Evolutionary conservation across 345 rosid species (phyloP).

Genomic region (Citropsis articulata): DNA sequence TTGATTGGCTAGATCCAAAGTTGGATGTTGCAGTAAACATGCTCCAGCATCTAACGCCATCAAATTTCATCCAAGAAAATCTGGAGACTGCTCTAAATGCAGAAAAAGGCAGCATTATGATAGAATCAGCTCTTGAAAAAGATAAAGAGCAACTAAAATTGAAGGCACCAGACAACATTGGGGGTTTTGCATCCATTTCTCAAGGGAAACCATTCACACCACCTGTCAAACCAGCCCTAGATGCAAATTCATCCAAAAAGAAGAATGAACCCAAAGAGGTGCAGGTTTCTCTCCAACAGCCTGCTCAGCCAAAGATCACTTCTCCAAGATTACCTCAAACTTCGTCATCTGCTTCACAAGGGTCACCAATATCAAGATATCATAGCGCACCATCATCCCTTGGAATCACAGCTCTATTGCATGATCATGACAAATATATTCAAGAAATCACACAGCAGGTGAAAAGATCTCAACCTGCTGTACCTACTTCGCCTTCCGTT

Average conservation of each 20-base stretch:
- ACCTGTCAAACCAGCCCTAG: conserved; percentile 29
- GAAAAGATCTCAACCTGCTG: conserved; percentile 28
- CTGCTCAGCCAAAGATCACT: conserved; percentile 52
- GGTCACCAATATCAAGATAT: conserved; percentile 50
- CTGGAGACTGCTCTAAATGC: conserved; percentile 36
- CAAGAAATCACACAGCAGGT: conserved; percentile 38
- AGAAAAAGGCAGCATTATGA: conserved; percentile 28
- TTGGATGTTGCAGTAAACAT: conserved; percentile 45
- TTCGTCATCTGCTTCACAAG: conserved; percentile 48
- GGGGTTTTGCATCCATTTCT: conserved; percentile 25
- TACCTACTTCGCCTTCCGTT: conserved; percentile 25
- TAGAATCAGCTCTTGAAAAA: conserved; percentile 39
- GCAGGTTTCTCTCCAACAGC: conserved; percentile 46
- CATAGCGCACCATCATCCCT: conserved; percentile 49
- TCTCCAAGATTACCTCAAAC: conserved; percentile 46
- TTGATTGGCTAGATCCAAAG: conserved; percentile 58
- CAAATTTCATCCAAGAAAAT: conserved; percentile 44
- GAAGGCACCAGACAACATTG: conserved; percentile 28
- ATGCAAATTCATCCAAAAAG: conserved; percentile 33
- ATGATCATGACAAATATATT: conserved; percentile 50
- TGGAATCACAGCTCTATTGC: conserved; percentile 80
- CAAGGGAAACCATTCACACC: conserved; percentile 24
- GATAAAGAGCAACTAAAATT: conserved; percentile 35
- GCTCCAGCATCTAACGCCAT: conserved; percentile 49
- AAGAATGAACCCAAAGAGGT: conserved; percentile 43